A percentile compares a stretch with the other conserved stretches of the same genome.
Conservation (phyloP, 257 asterid genomes). For the Ligustrum vulgare region DNA sequence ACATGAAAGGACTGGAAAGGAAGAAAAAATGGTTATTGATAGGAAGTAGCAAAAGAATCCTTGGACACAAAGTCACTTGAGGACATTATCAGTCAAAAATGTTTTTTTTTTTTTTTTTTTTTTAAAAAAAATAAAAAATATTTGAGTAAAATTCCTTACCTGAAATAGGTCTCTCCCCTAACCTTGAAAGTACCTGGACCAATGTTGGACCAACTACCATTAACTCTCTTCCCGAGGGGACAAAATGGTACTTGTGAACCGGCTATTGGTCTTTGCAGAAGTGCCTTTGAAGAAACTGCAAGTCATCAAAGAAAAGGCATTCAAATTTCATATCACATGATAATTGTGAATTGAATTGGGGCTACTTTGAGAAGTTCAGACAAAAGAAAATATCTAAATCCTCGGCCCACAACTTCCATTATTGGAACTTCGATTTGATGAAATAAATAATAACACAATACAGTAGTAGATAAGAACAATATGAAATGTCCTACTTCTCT, state of each 20-base stretch:
- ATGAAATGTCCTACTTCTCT: neutral
- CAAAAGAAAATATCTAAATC: neutral
- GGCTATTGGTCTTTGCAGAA: slow-evolving; percentile 77
- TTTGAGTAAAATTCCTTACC: slow-evolving; percentile 37
- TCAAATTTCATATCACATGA: neutral
- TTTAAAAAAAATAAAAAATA: too few species aligned
- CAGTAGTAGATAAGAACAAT: neutral
- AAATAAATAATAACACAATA: neutral
- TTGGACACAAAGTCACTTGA: neutral
- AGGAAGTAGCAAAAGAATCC: neutral
- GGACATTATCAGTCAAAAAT: neutral
- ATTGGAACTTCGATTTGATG: neutral
- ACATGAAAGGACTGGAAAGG: slow-evolving; percentile 5
- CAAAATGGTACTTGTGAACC: slow-evolving; percentile 94
- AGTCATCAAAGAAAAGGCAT: neutral
- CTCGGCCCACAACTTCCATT: neutral
- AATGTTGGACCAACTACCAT: slow-evolving; percentile 87
- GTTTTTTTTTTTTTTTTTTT: too few species aligned
- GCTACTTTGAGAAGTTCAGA: neutral
- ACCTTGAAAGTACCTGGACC: slow-evolving; percentile 82
- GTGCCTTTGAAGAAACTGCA: slow-evolving; percentile 79
- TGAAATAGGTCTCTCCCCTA: slow-evolving; percentile 76
- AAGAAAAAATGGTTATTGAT: neutral
- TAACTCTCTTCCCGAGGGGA: slow-evolving; percentile 80
- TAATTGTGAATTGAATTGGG: neutral